These are phyloP conservation scores for Salix suchowensis DNA, from an alignment of 345 rosid species.

Conservation along the genomic window DNA sequence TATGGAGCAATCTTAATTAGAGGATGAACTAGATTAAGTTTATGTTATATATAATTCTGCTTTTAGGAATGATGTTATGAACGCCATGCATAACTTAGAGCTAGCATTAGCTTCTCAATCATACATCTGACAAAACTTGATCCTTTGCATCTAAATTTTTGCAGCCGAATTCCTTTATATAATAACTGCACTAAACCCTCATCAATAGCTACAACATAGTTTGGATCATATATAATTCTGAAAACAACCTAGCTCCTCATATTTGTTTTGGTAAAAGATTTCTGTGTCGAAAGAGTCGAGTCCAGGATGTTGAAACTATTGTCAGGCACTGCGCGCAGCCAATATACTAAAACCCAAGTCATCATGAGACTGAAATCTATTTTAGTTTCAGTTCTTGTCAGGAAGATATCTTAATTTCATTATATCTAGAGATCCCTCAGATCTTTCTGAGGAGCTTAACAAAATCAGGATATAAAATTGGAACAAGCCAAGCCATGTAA, in stretches of 20 bases:
- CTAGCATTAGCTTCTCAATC: background rate
- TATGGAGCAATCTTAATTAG: background rate
- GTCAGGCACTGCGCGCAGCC: background rate
- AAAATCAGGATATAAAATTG: background rate
- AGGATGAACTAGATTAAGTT: background rate
- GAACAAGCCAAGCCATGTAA: background rate
- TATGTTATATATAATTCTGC: background rate
- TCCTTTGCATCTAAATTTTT: too few species aligned
- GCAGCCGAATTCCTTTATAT: background rate
- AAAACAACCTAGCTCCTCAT: background rate
- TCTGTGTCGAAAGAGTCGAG: background rate
- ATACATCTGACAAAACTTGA: background rate
- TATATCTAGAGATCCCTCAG: background rate
- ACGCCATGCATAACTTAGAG: background rate
- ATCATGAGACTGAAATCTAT: background rate
- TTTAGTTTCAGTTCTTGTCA: background rate
- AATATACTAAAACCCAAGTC: constrained; percentile 2
- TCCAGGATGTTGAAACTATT: background rate
- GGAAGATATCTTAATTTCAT: background rate
- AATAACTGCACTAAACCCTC: background rate
- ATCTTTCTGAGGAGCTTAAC: background rate
- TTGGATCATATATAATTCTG: background rate
- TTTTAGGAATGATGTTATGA: background rate
- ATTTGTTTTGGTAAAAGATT: background rate
- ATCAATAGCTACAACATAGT: background rate